phyloP scores from a whole-genome alignment of 345 rosid species.

The Rhodomyrtus tomentosa region DNA sequence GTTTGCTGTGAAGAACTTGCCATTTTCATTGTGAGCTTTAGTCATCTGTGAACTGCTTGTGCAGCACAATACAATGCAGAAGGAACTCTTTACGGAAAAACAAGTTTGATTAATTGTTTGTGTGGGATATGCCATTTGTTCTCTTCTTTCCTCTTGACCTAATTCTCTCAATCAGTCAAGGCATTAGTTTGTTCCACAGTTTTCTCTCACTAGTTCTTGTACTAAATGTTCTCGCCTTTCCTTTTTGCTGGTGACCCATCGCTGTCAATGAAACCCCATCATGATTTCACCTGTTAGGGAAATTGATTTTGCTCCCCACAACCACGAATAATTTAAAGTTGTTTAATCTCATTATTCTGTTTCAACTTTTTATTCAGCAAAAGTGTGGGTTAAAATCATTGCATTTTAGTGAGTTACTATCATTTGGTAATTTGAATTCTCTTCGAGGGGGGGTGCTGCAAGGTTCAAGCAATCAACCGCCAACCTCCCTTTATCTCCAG shows the following conservation, averaged over 20 bases:
- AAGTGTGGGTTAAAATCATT: conserved; percentile 52
- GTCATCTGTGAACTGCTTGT: background rate
- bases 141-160: background rate
- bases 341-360: conserved; percentile 57
- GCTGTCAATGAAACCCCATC: conserved; percentile 28
- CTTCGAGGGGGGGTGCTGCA: conserved; percentile 14
- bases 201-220: background rate
- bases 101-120: background rate
- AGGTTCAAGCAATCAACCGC: conserved; percentile 38
- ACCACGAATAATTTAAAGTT: conserved; percentile 36
- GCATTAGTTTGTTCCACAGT: background rate
- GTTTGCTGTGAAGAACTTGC: background rate
- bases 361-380: conserved; percentile 51
- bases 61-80: background rate
- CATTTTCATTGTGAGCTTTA: background rate
- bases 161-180: background rate
- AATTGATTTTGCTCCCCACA: conserved; percentile 94
- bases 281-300: conserved; percentile 72
- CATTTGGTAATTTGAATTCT: conserved; percentile 56
- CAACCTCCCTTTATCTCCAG: conserved; percentile 2
- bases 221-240: background rate
- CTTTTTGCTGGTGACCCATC: conserved; percentile 24
- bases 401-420: conserved; percentile 69
- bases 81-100: background rate
- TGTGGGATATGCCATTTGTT: background rate